phyloP scores from a whole-genome alignment of 2,329 filamentous ascomycete species.

The Rhynchosporium graminicola region DNA sequence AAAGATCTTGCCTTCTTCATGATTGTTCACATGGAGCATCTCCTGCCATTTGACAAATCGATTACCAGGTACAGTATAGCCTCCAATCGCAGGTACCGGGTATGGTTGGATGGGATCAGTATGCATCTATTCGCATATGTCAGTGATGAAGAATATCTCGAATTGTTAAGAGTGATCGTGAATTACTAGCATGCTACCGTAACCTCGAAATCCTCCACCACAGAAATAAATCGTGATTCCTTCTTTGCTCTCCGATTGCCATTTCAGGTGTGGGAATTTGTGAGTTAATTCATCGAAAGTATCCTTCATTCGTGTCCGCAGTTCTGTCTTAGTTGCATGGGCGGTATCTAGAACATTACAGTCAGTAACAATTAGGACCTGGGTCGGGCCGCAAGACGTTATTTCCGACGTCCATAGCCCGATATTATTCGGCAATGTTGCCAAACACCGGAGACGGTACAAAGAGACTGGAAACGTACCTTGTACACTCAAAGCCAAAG shows the following conservation, averaged over 20 bases:
- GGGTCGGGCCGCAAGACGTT: background rate
- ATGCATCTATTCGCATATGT: slow-evolving; percentile 56
- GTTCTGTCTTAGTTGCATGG: slow-evolving; percentile 48
- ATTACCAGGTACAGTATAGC: slow-evolving; percentile 65
- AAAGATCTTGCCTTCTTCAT: slow-evolving; percentile 60
- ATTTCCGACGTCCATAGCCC: background rate
- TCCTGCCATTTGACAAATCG: slow-evolving; percentile 58
- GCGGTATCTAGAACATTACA: slow-evolving; percentile 43
- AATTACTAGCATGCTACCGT: slow-evolving; percentile 67
- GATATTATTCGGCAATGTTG: background rate
- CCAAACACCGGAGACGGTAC: background rate
- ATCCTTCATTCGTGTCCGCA: slow-evolving; percentile 54
- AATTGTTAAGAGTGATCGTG: background rate
- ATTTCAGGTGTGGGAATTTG: slow-evolving; percentile 53
- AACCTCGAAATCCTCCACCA: slow-evolving; percentile 86
- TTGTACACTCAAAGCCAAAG: slow-evolving; percentile 47
- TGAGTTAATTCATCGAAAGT: slow-evolving; percentile 58
- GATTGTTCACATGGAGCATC: slow-evolving; percentile 54
- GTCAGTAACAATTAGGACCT: background rate
- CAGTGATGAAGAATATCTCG: background rate
- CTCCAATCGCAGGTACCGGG: slow-evolving; percentile 79
- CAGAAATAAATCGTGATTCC: slow-evolving; percentile 78
- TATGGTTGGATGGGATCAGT: slow-evolving; percentile 73
- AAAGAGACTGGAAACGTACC: background rate
- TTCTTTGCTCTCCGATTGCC: slow-evolving; percentile 43